Conservation (phyloP, 1,139 yeast species). For the Pneumocystis carinii region DNA sequence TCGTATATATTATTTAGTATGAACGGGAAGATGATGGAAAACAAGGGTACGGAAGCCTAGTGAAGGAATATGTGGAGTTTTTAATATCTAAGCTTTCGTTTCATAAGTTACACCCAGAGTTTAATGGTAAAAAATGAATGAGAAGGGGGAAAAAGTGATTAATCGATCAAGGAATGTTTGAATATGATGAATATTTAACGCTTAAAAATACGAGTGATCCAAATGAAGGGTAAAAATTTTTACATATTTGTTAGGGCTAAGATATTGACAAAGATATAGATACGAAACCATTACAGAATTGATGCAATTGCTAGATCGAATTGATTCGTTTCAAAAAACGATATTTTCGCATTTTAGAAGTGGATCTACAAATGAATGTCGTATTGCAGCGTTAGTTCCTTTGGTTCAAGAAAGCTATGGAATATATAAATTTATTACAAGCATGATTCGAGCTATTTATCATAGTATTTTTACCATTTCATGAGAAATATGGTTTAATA, state of each 20-base stretch:
- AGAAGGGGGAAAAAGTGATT: neutral
- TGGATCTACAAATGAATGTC: slow-evolving; percentile 59
- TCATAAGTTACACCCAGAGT: slow-evolving; percentile 74
- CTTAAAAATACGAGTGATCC: slow-evolving; percentile 82
- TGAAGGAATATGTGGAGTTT: slow-evolving; percentile 60
- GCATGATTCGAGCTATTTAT: slow-evolving; percentile 83
- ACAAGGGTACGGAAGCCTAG: slow-evolving; percentile 52
- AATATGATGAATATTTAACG: slow-evolving; percentile 86
- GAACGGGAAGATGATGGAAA: neutral
- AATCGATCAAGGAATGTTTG: slow-evolving; percentile 42
- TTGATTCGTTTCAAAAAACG: slow-evolving; percentile 65
- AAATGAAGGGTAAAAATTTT: slow-evolving; percentile 49
- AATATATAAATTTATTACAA: slow-evolving; percentile 71
- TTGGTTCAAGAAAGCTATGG: slow-evolving; percentile 89
- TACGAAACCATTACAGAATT: slow-evolving; percentile 77
- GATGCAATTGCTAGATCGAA: slow-evolving; percentile 72
- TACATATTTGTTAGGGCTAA: neutral
- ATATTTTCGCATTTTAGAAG: slow-evolving; percentile 60
- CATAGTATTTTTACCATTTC: slow-evolving; percentile 13
- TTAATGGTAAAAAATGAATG: slow-evolving; percentile 41
- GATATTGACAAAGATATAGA: slow-evolving; percentile 1
- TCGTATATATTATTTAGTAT: neutral
- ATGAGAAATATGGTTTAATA: slow-evolving; percentile 24
- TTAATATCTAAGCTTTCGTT: slow-evolving; percentile 62
- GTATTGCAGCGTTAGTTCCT: slow-evolving; percentile 77